Conservation (phyloP, 1,139 yeast genomes). For the Diutina rugosa region DNA sequence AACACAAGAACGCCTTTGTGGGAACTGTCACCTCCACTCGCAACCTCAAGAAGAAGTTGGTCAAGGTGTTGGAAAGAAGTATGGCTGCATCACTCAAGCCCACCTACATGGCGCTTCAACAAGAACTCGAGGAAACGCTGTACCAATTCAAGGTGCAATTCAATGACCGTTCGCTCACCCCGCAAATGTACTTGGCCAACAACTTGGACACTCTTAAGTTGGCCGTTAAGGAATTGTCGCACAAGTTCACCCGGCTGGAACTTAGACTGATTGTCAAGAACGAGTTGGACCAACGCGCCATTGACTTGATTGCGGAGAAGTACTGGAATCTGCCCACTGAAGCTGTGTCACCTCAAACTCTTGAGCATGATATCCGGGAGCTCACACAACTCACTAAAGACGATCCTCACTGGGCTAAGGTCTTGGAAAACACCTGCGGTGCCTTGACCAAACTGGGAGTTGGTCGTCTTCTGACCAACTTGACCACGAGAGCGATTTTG, state of each 20-base stretch:
- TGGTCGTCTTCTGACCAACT: slow-evolving; percentile 76
- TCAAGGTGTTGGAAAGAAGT: slow-evolving; percentile 76
- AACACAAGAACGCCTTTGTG: slow-evolving; percentile 44
- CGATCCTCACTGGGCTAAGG: slow-evolving; percentile 67
- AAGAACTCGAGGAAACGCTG: slow-evolving; percentile 85
- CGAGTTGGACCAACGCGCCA: slow-evolving; percentile 77
- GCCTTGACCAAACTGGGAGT: slow-evolving; percentile 85
- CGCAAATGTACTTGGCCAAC: slow-evolving; percentile 87
- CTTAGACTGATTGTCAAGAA: slow-evolving; percentile 66
- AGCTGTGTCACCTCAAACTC: slow-evolving; percentile 8
- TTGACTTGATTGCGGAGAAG: slow-evolving; percentile 76
- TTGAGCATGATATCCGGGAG: slow-evolving; percentile 32
- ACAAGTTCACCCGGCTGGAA: slow-evolving; percentile 72
- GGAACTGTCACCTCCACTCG: slow-evolving; percentile 72
- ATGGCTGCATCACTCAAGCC: slow-evolving; percentile 88
- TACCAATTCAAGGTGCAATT: slow-evolving; percentile 93
- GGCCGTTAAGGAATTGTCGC: slow-evolving; percentile 78
- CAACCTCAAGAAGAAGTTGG: slow-evolving; percentile 63
- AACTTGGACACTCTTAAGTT: slow-evolving; percentile 80
- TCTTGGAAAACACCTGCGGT: slow-evolving; percentile 72
- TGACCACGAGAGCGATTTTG: slow-evolving; percentile 69
- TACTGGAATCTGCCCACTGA: slow-evolving; percentile 73
- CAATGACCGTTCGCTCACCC: slow-evolving; percentile 86
- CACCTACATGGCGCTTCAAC: slow-evolving; percentile 74
- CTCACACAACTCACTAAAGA: slow-evolving; percentile 46